Evolutionary conservation across 2,329 filamentous ascomycete genomes (phyloP).

Genomic region (Coleophoma crateriformis): DNA sequence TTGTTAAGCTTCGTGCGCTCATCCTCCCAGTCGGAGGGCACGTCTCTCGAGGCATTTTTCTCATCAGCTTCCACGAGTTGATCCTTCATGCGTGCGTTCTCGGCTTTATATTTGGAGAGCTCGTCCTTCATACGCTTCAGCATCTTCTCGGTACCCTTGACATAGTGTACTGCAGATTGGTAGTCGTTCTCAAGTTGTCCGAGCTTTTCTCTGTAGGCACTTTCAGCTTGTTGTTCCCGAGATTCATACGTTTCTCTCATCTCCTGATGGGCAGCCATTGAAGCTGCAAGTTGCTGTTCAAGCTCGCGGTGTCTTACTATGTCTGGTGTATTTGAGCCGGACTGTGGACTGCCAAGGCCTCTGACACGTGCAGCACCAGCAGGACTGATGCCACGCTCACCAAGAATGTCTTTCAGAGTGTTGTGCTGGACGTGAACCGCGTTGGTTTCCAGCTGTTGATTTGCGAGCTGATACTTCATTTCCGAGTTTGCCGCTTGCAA

Average conservation of each 20-base stretch:
- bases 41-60: constrained; percentile 35
- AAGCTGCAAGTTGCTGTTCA: constrained; percentile 78
- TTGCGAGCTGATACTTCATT: constrained; percentile 74
- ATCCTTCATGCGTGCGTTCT: constrained; percentile 76
- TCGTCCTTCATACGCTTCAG: constrained; percentile 98
- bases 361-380: constrained; percentile 67
- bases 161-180: constrained; percentile 94
- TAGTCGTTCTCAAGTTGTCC: constrained; percentile 95
- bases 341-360: constrained; percentile 67
- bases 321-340: constrained; percentile 73
- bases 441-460: constrained; percentile 89
- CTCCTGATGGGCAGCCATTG: constrained; percentile 78
- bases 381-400: constrained; percentile 80
- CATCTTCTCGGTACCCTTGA: constrained; percentile 99
- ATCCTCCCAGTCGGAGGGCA: constrained; percentile 62
- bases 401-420: constrained; percentile 86
- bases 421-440: constrained; percentile 88
- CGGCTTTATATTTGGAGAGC: constrained; percentile 82
- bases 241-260: constrained; percentile 71
- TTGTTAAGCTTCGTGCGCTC: constrained; percentile 64
- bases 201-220: constrained; percentile 86
- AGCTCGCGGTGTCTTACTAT: constrained; percentile 74
- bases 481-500: constrained; percentile 77
- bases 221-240: constrained; percentile 82
- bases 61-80: constrained; percentile 69